phyloP scores from a whole-genome alignment of 2,329 filamentous ascomycete species.

The Penicillium sclerotiorum region DNA sequence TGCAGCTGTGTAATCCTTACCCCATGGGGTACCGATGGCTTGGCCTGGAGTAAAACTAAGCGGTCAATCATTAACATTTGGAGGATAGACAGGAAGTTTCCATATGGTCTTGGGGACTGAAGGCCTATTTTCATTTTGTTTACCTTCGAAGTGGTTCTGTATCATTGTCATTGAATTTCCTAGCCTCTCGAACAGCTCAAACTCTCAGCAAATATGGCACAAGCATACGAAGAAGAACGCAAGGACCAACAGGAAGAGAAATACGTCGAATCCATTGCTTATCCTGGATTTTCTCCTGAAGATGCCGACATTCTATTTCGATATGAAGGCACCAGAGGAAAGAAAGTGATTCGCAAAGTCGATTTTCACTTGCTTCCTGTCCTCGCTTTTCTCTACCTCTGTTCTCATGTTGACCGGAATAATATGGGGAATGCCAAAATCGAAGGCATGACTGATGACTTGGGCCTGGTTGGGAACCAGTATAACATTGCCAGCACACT shows the following conservation, averaged over 20 bases:
- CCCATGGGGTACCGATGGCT: neutral
- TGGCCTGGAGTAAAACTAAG: neutral
- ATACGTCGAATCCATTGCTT: neutral
- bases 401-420: constrained; percentile 1
- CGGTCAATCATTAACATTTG: too few species aligned
- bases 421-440: constrained; percentile 7
- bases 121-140: neutral
- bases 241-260: neutral
- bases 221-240: neutral
- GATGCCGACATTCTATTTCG: neutral
- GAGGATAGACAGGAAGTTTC: neutral
- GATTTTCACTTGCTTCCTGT: constrained; percentile 3
- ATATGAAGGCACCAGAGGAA: constrained; percentile 2
- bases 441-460: constrained; percentile 4
- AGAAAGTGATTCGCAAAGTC: neutral
- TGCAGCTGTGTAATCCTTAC: too few species aligned
- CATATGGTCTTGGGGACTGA: neutral
- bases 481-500: constrained; percentile 6
- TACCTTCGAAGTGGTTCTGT: too few species aligned
- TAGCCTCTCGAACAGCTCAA: neutral
- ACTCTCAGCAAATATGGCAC: neutral
- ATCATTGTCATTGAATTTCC: too few species aligned
- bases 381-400: constrained; percentile 5
- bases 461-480: constrained; percentile 4
- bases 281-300: neutral